phyloP scores from a whole-genome alignment of 169 alveolate species.

The Blepharisma undulans region DNA sequence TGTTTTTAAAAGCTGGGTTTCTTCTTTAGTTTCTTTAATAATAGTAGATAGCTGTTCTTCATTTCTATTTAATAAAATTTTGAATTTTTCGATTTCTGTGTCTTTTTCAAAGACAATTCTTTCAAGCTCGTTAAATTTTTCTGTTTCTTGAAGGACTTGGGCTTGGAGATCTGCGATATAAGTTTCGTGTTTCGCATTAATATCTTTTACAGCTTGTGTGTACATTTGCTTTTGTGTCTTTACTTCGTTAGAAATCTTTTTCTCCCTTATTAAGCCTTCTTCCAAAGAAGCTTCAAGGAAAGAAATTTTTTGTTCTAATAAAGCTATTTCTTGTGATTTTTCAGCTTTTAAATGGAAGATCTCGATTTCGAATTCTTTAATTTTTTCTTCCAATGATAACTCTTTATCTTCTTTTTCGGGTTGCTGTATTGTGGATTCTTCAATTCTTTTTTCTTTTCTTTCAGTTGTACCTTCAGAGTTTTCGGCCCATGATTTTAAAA shows the following conservation, averaged over 20 bases:
- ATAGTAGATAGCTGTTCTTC: neutral
- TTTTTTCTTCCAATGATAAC: slow-evolving; percentile 7
- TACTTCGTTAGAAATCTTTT: neutral
- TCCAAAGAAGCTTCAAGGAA: slow-evolving; percentile 27
- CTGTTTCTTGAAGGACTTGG: neutral
- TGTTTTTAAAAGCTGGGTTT: neutral
- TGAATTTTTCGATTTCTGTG: neutral
- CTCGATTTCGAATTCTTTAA: slow-evolving; percentile 35
- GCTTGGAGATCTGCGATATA: neutral
- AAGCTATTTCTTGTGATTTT: slow-evolving; percentile 16
- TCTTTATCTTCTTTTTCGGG: neutral
- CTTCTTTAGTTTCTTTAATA: neutral
- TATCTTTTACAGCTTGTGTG: neutral
- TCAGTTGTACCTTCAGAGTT: slow-evolving; percentile 41
- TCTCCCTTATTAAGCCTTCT: neutral
- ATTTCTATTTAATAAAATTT: neutral
- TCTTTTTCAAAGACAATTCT: slow-evolving; percentile 3
- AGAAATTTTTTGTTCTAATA: slow-evolving; percentile 16
- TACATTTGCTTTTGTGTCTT: neutral
- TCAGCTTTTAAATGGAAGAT: slow-evolving; percentile 17
- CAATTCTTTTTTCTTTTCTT: neutral
- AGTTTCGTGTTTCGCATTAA: neutral
- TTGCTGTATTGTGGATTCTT: neutral
- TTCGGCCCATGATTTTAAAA: slow-evolving; percentile 41
- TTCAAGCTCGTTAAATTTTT: slow-evolving; percentile 15